Percentiles rank a stretch among this genome's conserved stretches.
Evolutionary conservation across 495 filamentous ascomycete species (phyloP).

Genomic region (Xylaria flabelliformis): DNA sequence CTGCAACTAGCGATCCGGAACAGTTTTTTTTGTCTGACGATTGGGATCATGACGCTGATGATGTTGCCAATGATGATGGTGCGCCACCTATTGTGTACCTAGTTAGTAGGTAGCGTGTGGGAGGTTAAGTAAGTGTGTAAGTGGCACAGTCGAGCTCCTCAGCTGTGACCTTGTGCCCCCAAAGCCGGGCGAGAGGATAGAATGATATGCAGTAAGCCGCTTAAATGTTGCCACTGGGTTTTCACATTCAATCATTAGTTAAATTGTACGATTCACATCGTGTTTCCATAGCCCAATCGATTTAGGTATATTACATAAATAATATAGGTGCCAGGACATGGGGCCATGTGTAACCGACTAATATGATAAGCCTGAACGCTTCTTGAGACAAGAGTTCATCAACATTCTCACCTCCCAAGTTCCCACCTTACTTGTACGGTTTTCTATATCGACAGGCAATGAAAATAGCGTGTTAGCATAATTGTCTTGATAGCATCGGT

Average conservation of each 20-base stretch:
- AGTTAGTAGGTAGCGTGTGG: background rate
- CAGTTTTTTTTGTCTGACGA: slow-evolving; percentile 5
- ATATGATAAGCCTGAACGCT: background rate
- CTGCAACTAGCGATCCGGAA: background rate
- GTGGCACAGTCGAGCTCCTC: background rate
- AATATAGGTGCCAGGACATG: background rate
- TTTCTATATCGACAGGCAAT: background rate
- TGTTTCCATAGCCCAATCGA: background rate
- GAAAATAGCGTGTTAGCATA: background rate
- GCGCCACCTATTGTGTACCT: background rate
- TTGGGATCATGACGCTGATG: background rate
- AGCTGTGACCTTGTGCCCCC: background rate
- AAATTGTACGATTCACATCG: background rate
- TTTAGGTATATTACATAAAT: background rate
- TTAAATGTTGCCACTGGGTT: background rate
- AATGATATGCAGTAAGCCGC: background rate
- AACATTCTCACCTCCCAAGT: background rate
- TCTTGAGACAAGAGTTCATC: background rate
- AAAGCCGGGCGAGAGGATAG: background rate
- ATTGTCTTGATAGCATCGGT: background rate
- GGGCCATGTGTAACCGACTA: background rate
- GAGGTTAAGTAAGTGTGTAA: background rate
- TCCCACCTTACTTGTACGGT: background rate
- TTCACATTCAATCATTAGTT: background rate
- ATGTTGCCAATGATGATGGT: background rate